These are phyloP conservation scores for Debaryomyces subglobosus DNA, from an alignment of 1,139 yeast species.

Conservation along the genomic window DNA sequence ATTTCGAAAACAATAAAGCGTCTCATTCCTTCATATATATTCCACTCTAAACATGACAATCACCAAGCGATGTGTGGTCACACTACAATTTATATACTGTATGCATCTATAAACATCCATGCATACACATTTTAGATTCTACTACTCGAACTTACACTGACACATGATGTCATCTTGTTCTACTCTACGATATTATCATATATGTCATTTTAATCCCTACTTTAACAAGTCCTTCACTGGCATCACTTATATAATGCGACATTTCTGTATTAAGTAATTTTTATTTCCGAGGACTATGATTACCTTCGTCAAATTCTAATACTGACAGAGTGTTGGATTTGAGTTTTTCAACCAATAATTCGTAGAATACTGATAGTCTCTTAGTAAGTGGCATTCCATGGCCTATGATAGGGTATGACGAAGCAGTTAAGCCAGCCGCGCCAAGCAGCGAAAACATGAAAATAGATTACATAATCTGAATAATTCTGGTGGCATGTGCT, in stretches of 20 bases:
- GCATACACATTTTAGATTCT: not conserved
- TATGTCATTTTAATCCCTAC: not conserved
- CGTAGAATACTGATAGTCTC: not conserved
- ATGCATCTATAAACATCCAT: not conserved
- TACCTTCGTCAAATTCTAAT: not conserved
- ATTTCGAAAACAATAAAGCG: slow-evolving; percentile 3
- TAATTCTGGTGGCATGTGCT: not conserved
- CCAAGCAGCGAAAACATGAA: not conserved
- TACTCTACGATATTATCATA: not conserved
- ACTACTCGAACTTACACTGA: not conserved
- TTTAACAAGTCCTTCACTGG: not conserved
- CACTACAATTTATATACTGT: not conserved
- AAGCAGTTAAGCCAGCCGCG: not conserved
- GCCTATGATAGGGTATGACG: not conserved
- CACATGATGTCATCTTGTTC: not conserved
- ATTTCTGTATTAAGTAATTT: not conserved
- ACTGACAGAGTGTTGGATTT: not conserved
- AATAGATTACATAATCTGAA: not conserved
- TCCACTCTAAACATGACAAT: not conserved
- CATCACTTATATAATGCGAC: not conserved
- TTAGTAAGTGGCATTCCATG: not conserved
- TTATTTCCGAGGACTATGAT: not conserved
- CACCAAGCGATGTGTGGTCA: not conserved
- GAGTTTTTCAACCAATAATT: not conserved
- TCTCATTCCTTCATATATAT: slow-evolving; percentile 3